Evolutionary conservation across 2,329 filamentous ascomycete species (phyloP).

Genomic region (Apiospora marii): DNA sequence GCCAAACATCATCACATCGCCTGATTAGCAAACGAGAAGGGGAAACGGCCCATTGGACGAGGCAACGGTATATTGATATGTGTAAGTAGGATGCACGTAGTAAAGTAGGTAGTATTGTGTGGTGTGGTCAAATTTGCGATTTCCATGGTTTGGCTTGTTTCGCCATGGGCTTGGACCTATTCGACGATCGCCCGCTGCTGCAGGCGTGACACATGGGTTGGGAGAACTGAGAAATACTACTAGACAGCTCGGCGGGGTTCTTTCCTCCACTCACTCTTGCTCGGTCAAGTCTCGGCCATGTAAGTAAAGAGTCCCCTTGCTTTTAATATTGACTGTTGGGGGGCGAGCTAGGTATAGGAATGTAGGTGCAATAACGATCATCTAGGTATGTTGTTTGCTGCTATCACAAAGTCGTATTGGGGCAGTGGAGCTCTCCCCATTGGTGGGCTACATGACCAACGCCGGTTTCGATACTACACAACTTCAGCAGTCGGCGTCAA

Average conservation of each 20-base stretch:
- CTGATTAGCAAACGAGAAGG: neutral
- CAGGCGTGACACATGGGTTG: neutral
- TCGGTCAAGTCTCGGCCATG: neutral
- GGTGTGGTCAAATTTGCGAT: neutral
- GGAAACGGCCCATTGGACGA: neutral
- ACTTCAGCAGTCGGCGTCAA: neutral
- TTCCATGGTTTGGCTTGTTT: neutral
- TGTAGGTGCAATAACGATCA: neutral
- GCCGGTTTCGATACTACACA: conserved; percentile 3
- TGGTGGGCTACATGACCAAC: neutral
- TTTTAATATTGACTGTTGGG: neutral
- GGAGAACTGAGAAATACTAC: neutral
- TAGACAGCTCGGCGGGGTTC: neutral
- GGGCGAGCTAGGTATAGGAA: neutral
- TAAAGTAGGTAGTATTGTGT: no score
- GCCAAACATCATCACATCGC: neutral
- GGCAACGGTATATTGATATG: neutral
- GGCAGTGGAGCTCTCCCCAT: neutral
- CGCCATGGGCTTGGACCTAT: neutral
- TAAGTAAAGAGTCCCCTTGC: neutral
- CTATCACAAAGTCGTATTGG: neutral
- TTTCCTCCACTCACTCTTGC: neutral
- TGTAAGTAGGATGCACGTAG: no score
- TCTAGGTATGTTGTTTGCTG: neutral
- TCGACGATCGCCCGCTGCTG: neutral